Evolutionary conservation across 305 asterid species (phyloP), one percentile per base, ranked within the genome.

Genomic region (Coffea humblotiana): DNA sequence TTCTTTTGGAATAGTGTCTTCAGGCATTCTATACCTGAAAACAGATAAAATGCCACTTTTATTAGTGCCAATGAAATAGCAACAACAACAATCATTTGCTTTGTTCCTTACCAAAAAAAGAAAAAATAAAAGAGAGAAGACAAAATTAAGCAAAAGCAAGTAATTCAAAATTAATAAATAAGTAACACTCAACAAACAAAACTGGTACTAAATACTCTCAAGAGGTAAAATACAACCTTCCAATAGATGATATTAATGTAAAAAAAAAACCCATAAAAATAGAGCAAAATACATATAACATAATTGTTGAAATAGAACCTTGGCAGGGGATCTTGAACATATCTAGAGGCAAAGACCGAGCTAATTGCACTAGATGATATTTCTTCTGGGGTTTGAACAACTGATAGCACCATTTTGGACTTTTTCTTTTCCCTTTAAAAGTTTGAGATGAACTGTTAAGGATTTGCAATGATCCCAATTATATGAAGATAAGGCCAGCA

Each of bases 1-100:
- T 1, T 83, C 86, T 49, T 83, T 83, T 8, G 86, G 86, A 75
- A 79, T 76, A 16, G 86, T 79, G n/a, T 71, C 76, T 9, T 76
- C 76, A 6, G 83, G 72, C 81, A 83, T 83, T 74, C 77, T 72
- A 43, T 75, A 83, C 80, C 86, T 83, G 65, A 54, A 35, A 58
- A 5, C 12, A 58, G 23, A 58, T 58, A n/a, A 58, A 18, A 58
- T 4, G 9, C 0, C 11, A 58, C 64, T 21, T 58, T 16, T 2
- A 13, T 16, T 10, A 13, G 21, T 54, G 16, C 60, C 18, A 54
- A 54, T 10, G 15, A 54, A 54, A 2, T 18, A 54, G 12, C 18
- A 16, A 18, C 25, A 58, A 58, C 9, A 58, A 18, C 18, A 32
- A 32, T 15, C 63, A 56, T n/a, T 2, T 56, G 4, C n/a, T 15